Base-by-base conservation (phyloP, 1,139 yeast species). In the Candida sp. region DNA sequence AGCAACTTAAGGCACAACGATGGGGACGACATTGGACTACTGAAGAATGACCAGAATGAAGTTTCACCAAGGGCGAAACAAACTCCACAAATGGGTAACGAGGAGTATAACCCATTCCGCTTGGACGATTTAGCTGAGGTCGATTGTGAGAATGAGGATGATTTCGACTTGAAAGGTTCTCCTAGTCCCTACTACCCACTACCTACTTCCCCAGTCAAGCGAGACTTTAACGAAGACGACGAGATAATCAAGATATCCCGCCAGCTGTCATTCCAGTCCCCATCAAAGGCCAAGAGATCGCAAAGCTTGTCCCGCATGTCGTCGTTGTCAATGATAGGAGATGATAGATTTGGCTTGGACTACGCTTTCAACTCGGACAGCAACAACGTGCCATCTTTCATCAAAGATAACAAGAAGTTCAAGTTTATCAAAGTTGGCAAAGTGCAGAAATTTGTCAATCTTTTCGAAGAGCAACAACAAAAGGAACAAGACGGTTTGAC, bases 391-490 rank as follows among this genome's bases (percentile, higher is more conserved):
- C 81, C 81, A 7, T 62, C 69, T 3, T 77, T 68, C 55, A 75
- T 77, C 49, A 75, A 74, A 58, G 69, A 71, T 42, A 75, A 77
- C 58, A 75, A 73, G 56, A 77, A 77, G 58, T 77, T 76, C 64
- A 75, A 74, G 57, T 77, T 72, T 54, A 77, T 77, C 52, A 77
- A 75, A 58, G 78, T 77, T 12, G 82, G 82, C 2, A 77, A 77
- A 56, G 82, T 77, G 23, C 81, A 77, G 55, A 77, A 77, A 60
- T 77, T 75, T 58, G 82, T 77, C 25, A 67, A 69, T 58, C 65
- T 77, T 57, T 77, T 77, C 56, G 82, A 77, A 59, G 81, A 77
- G 50, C 67, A 72, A 33, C 48, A 48, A 30, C 65, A 72, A 27
- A 44, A 46, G 26, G 45, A 46, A 48, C 12, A 39, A 31, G 40